phyloP scores from a whole-genome alignment of 2,329 filamentous ascomycete genomes.

The Diaporthe ampelina region DNA sequence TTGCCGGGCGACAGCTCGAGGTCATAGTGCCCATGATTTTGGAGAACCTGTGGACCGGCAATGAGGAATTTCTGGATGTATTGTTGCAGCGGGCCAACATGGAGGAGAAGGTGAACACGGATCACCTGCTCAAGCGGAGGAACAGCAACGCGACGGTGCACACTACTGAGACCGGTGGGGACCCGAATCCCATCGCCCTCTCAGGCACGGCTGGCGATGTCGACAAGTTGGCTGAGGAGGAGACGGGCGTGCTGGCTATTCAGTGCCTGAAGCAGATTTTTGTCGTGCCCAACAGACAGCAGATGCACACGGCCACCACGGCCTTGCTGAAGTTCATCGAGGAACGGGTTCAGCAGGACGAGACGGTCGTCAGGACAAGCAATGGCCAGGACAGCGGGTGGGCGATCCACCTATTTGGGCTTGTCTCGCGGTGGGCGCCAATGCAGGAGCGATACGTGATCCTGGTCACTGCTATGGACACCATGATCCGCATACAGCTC shows the following conservation, averaged over 20 bases:
- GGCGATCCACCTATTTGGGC: slow-evolving; percentile 85
- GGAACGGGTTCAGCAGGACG: slow-evolving; percentile 66
- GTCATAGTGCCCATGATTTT: slow-evolving; percentile 87
- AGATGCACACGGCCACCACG: slow-evolving; percentile 82
- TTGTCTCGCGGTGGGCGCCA: slow-evolving; percentile 88
- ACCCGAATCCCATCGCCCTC: slow-evolving; percentile 79
- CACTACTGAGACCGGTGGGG: slow-evolving; percentile 74
- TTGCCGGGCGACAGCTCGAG: slow-evolving; percentile 81
- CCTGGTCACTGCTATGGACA: slow-evolving; percentile 84
- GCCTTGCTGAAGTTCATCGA: slow-evolving; percentile 83
- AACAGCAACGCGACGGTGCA: slow-evolving; percentile 85
- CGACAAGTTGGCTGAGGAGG: slow-evolving; percentile 90
- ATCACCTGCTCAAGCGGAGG: slow-evolving; percentile 74
- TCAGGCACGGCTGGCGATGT: slow-evolving; percentile 87
- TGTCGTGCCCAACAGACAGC: slow-evolving; percentile 82
- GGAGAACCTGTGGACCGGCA: slow-evolving; percentile 85
- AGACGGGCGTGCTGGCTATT: slow-evolving; percentile 86
- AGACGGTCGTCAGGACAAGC: slow-evolving; percentile 66
- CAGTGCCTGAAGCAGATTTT: slow-evolving; percentile 91
- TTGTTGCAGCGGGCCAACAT: slow-evolving; percentile 77
- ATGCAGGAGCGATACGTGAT: slow-evolving; percentile 96
- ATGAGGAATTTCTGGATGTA: slow-evolving; percentile 76
- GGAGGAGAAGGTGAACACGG: slow-evolving; percentile 77
- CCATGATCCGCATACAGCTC: slow-evolving; percentile 76
- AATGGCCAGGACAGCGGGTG: slow-evolving; percentile 72